Percentiles rank a stretch among this genome's conserved stretches.
Conservation (phyloP, 2,329 filamentous ascomycete species). For the Paraphoma chrysanthemicola region DNA sequence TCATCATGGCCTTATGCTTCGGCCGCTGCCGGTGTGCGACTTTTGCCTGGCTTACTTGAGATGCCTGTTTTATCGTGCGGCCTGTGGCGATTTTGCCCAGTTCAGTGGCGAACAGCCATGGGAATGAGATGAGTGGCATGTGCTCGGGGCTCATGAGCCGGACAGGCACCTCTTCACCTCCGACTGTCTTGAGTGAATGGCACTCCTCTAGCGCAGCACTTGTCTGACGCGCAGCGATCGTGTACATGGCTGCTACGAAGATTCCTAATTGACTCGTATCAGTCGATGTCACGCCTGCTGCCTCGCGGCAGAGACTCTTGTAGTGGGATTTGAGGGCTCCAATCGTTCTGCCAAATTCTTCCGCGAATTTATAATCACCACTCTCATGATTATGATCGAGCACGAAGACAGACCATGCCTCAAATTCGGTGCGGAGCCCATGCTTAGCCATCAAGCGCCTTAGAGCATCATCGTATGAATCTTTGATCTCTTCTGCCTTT, state of each 20-base stretch:
- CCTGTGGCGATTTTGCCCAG: slow-evolving; percentile 72
- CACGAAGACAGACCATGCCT: slow-evolving; percentile 88
- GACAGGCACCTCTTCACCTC: slow-evolving; percentile 45
- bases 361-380: slow-evolving; percentile 84
- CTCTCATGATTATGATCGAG: slow-evolving; percentile 75
- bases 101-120: slow-evolving; percentile 84
- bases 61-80: background rate
- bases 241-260: slow-evolving; percentile 89
- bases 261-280: slow-evolving; percentile 63
- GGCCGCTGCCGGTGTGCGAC: background rate
- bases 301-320: slow-evolving; percentile 68
- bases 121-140: slow-evolving; percentile 90
- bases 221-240: slow-evolving; percentile 76
- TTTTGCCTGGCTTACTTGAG: background rate
- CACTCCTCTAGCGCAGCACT: slow-evolving; percentile 64
- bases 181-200: slow-evolving; percentile 48
- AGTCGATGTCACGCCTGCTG: slow-evolving; percentile 57
- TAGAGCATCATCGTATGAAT: slow-evolving; percentile 77
- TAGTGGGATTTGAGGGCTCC: slow-evolving; percentile 72
- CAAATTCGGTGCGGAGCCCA: slow-evolving; percentile 85
- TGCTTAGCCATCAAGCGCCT: slow-evolving; percentile 84
- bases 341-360: slow-evolving; percentile 77
- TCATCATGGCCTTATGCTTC: slow-evolving; percentile 8
- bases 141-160: slow-evolving; percentile 56
- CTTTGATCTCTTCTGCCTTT: slow-evolving; percentile 72